Conservation (phyloP, 2,329 filamentous ascomycete species). For the Thermochaetoides dissita region DNA sequence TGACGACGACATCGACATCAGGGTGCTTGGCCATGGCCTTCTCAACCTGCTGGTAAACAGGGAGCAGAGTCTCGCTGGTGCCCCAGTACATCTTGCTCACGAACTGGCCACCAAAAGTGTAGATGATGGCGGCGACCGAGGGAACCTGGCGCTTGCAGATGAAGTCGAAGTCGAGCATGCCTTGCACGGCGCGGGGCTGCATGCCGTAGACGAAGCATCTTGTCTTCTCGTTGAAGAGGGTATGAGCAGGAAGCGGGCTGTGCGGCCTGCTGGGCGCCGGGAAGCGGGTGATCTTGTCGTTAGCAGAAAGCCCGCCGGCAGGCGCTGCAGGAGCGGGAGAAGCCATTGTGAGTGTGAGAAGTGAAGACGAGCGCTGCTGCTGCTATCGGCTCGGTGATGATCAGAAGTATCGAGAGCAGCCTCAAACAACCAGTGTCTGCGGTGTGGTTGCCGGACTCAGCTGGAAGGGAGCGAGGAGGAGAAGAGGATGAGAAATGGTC, state of each 20-base stretch:
- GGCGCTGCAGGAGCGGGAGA: conserved; percentile 25
- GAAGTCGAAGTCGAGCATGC: conserved; percentile 99
- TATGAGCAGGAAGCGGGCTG: conserved; percentile 76
- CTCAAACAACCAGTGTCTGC: too few relatives aligned
- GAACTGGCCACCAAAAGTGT: conserved; percentile 99
- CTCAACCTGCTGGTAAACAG: conserved; percentile 86
- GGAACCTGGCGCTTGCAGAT: conserved; percentile 98
- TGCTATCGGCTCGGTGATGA: too few relatives aligned
- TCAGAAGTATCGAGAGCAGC: too few relatives aligned
- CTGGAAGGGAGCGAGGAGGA: conserved; percentile 3
- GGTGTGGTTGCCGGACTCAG: too few relatives aligned
- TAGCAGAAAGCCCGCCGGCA: conserved; percentile 53
- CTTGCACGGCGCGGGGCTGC: conserved; percentile 83
- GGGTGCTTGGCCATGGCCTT: conserved; percentile 95
- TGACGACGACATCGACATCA: conserved; percentile 95
- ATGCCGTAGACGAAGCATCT: conserved; percentile 99
- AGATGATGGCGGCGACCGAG: conserved; percentile 97
- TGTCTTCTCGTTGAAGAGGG: conserved; percentile 98
- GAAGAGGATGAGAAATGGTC: conserved; percentile 2
- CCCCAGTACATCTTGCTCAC: conserved; percentile 99
- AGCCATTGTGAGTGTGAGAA: conserved; percentile 33
- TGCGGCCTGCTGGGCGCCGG: conserved; percentile 79
- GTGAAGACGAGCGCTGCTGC: too few relatives aligned
- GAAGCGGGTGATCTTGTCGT: conserved; percentile 98
- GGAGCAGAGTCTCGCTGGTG: conserved; percentile 95